Evolutionary conservation across 352 stramenopile species (phyloP), one percentile per base, ranked within the genome.

Genomic region (Pythium insidiosum): DNA sequence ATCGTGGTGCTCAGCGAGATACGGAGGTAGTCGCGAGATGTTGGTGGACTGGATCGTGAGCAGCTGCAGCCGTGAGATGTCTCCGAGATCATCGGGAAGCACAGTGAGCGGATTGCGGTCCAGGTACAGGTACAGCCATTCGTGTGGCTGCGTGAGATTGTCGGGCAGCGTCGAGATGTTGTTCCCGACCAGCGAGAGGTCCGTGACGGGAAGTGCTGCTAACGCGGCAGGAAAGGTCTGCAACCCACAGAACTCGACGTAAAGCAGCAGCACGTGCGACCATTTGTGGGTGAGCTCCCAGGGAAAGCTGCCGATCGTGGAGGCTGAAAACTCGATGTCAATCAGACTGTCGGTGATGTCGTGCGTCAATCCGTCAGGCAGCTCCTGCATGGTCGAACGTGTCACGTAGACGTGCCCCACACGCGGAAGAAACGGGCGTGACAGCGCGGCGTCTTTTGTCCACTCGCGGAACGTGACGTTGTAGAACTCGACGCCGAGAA

Each of bases 401-500:
- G 61, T 45, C 12, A 76, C 61, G 34, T 63, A 73, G 10, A 75
- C 12, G 19, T 64, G 58, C 3, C 37, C 50, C 21, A 76, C 39
- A n/a, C 12, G 46, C 5, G 54, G 52, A 0, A 70, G 42, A 10
- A 60, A 50, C 3, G 48, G 28, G 3, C 53, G 22, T 12, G 61
- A 64, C 1, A 75, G 28, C 0, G 61, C 63, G 1, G 61, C 54
- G 7, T 38, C 45, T 2, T 20, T 46, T 4, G 53, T 13, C 67
- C 67, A 78, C 6, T 61, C 21, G 3, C 55, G 16, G 20, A 78
- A 37, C 0, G 58, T 62, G 15, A 55, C 47, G 47, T 79, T 79
- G 50, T 75, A 75, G 38, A 79, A 45, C 39, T 79, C 61, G 24
- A 78, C 38, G n/a, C 46, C 49, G 7, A 66, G 43, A 5, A 78